Percentiles rank a stretch among this genome's conserved stretches.
Conservation (phyloP, 2,329 filamentous ascomycete species). For the Pyrenochaeta sp. region DNA sequence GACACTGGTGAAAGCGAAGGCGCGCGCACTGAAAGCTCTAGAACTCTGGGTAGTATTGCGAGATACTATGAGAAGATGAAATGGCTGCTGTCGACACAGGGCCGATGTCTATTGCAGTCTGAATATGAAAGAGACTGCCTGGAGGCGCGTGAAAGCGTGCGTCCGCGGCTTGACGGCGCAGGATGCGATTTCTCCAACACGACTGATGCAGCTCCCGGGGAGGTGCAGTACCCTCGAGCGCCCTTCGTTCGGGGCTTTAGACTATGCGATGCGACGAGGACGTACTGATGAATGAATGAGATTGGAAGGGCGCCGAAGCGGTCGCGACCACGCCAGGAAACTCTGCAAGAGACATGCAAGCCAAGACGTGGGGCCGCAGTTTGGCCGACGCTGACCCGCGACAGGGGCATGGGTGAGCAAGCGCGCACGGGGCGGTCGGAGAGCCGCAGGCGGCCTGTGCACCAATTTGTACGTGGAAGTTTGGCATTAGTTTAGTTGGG, state of each 20-base stretch:
- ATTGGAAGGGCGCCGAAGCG: slow-evolving; percentile 3
- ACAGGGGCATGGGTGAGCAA: slow-evolving; percentile 1
- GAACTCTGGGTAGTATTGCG: slow-evolving; percentile 27
- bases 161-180: slow-evolving; percentile 4
- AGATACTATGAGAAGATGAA: slow-evolving; percentile 22
- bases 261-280: slow-evolving; percentile 12
- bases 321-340: slow-evolving; percentile 5
- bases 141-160: slow-evolving; percentile 1
- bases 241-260: slow-evolving; percentile 7
- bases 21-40: slow-evolving; percentile 24
- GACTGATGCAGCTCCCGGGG: neutral
- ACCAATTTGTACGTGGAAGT: slow-evolving; percentile 33
- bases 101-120: slow-evolving; percentile 20
- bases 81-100: slow-evolving; percentile 17
- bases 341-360: slow-evolving; percentile 16
- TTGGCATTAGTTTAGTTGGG: neutral
- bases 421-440: neutral
- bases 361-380: slow-evolving; percentile 29
- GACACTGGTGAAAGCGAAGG: slow-evolving; percentile 23
- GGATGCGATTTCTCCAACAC: slow-evolving; percentile 7
- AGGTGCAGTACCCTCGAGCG: slow-evolving; percentile 11
- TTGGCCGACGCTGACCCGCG: slow-evolving; percentile 18
- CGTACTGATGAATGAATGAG: slow-evolving; percentile 10
- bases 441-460: slow-evolving; percentile 20
- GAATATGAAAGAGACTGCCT: slow-evolving; percentile 21